Evolutionary conservation across 1,139 yeast species (phyloP).

Genomic region (Maudiozyma humilis): DNA sequence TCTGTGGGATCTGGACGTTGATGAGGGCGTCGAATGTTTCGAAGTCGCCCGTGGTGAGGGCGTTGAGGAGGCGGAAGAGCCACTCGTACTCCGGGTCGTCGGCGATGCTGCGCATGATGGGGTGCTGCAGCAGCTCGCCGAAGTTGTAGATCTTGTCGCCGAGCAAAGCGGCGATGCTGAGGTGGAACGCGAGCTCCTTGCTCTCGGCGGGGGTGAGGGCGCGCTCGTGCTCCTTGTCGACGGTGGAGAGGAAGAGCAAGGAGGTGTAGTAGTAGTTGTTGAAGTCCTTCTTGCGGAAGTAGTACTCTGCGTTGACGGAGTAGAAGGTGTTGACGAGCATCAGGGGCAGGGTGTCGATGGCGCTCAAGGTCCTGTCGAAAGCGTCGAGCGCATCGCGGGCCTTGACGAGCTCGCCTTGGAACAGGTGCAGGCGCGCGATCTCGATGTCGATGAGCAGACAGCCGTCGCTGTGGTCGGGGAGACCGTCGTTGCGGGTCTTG

Average conservation of each 20-base stretch:
- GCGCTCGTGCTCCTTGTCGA: slow-evolving; percentile 38
- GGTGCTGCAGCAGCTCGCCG: slow-evolving; percentile 90
- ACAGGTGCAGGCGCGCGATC: slow-evolving; percentile 62
- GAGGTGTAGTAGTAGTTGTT: slow-evolving; percentile 68
- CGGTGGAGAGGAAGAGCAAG: slow-evolving; percentile 54
- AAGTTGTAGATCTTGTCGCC: slow-evolving; percentile 92
- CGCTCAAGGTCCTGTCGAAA: slow-evolving; percentile 51
- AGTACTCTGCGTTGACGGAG: slow-evolving; percentile 69
- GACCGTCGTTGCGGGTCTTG: slow-evolving; percentile 31
- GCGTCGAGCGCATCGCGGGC: slow-evolving; percentile 65
- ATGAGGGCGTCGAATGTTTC: slow-evolving; percentile 36
- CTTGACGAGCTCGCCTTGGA: slow-evolving; percentile 48
- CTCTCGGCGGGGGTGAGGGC: slow-evolving; percentile 38
- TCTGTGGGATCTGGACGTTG: slow-evolving; percentile 33
- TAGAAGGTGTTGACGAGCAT: slow-evolving; percentile 78
- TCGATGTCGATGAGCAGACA: slow-evolving; percentile 67
- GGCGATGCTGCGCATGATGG: slow-evolving; percentile 55
- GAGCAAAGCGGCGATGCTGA: slow-evolving; percentile 77
- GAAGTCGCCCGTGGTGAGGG: slow-evolving; percentile 75
- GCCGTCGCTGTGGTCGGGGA: slow-evolving; percentile 30
- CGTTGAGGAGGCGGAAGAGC: slow-evolving; percentile 62
- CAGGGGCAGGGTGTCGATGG: slow-evolving; percentile 53
- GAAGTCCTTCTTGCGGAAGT: slow-evolving; percentile 68
- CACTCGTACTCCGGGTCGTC: slow-evolving; percentile 50
- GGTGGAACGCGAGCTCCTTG: slow-evolving; percentile 63